phyloP scores from a whole-genome alignment of 345 rosid species.

The Noccaea bulbosa region DNA sequence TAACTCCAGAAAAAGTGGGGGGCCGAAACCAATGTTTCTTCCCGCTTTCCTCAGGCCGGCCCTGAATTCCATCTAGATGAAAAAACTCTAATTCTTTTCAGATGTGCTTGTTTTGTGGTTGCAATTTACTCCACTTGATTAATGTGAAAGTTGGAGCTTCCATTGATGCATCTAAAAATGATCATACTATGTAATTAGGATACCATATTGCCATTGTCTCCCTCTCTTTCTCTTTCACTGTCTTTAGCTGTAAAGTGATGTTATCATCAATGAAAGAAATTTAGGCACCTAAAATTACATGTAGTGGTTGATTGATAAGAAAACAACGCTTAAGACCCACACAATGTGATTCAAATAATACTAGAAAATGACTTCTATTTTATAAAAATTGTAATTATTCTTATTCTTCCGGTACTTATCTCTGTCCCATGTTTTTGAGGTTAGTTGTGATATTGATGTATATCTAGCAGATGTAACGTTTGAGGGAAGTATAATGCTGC shows the following conservation, averaged over 20 bases:
- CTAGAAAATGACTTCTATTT: conserved; percentile 6
- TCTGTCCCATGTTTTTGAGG: conserved; percentile 21
- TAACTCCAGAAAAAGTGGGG: too few relatives aligned
- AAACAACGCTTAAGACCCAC: conserved; percentile 26
- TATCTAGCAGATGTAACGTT: conserved; percentile 43
- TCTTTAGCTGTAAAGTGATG: conserved; percentile 41
- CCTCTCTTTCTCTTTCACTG: conserved; percentile 31
- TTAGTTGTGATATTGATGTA: conserved; percentile 23
- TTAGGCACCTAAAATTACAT: conserved; percentile 35
- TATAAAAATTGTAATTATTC: background rate
- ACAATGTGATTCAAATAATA: conserved; percentile 28
- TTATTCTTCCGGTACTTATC: background rate
- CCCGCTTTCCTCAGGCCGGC: too few relatives aligned
- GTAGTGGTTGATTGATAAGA: conserved; percentile 37
- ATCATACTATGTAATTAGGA: conserved; percentile 11
- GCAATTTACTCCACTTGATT: too few relatives aligned
- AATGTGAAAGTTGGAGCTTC: too few relatives aligned
- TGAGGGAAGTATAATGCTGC: conserved; percentile 49
- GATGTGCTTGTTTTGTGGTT: background rate
- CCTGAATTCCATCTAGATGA: too few relatives aligned
- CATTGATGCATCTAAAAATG: conserved; percentile 20
- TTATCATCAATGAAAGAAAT: conserved; percentile 22
- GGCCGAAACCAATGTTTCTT: too few relatives aligned
- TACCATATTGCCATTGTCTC: conserved; percentile 6
- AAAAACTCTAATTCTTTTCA: background rate